Conservation (phyloP, 306 rosid genomes). For the Fagus sylvatica region DNA sequence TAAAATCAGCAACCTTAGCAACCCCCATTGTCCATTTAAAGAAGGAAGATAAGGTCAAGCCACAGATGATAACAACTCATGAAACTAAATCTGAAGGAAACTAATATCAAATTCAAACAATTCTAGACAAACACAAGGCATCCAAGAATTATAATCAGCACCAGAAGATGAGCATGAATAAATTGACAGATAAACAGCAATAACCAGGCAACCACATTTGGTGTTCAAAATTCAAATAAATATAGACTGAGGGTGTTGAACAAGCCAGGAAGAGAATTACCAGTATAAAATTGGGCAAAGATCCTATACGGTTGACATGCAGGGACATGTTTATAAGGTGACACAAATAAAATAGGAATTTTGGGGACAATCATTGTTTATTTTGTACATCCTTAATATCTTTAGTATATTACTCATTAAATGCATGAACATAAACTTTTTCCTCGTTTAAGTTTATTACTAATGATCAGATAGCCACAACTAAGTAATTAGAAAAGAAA, state of each 20-base stretch:
- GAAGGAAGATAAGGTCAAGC: constrained; percentile 1
- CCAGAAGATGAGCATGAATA: not conserved
- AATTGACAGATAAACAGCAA: not conserved
- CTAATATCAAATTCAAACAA: not conserved
- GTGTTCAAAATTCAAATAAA: not conserved
- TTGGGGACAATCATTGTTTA: not conserved
- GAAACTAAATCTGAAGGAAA: not conserved
- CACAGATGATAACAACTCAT: not conserved
- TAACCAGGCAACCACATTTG: not conserved
- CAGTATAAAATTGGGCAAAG: not conserved
- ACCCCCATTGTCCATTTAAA: not conserved
- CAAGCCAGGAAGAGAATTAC: not conserved
- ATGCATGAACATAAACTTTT: not conserved
- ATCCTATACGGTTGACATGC: not conserved
- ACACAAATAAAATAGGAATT: not conserved
- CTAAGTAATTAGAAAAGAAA: not conserved
- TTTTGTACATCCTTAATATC: too few species aligned
- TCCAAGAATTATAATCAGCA: not conserved
- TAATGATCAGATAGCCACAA: not conserved
- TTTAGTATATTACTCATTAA: too few species aligned
- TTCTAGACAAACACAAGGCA: not conserved
- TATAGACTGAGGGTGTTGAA: not conserved
- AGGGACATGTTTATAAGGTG: not conserved
- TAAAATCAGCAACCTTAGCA: constrained; percentile 13
- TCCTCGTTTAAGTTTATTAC: not conserved